Base-by-base conservation (phyloP, 106 monocot genomes). In the Dendrobium officinale region DNA sequence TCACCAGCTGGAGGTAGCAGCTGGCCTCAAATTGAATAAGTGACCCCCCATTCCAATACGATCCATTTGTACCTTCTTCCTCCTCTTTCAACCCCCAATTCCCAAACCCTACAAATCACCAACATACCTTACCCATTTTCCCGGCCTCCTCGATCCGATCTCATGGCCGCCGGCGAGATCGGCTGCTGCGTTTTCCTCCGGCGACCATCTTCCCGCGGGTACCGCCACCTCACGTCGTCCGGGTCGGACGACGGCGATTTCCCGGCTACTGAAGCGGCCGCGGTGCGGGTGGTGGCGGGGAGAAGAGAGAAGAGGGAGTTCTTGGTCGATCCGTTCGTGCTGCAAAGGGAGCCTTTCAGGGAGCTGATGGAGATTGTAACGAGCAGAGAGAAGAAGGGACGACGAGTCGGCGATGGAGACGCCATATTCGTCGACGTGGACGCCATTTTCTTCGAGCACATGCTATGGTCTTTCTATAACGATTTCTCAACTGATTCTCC, bases 401-500 rank as follows among this genome's bases (percentile, higher is more conserved):
- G 55, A 45, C 41, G 74, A 26, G n/a, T 27, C 26, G 40, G n/a
- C 37, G 61, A 59, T 20, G 80, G 64, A 6, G 88, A 79, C 13
- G 87, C 78, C 33, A 79, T 95, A 56, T 92, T 90, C 75, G 79
- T 90, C 19, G 88, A 90, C 43, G 87, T 95, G 11, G 95, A 95
- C 55, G 80, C 82, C 47, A 90, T 95, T 59, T 79, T 95, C 75
- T 95, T 95, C 80, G 95, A 95, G 81, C 95, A 95, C 81, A 79
- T 95, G 87, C 88, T 95, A 3, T 95, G 95, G 95, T 80, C 92
- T 80, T 85, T 85, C 13, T 78, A 83, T 67, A 86, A 89, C 45
- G 86, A 87, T 17, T 67, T 10, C 24, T 75, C 80, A 33, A 74
- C 80, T 40, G 75, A 84, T 9, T 67, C 83, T 13, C 77, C 78